Evolutionary conservation across 768 basidiomycete genomes (phyloP), one percentile per base, ranked within the genome.

Genomic region (Boletus edulis): DNA sequence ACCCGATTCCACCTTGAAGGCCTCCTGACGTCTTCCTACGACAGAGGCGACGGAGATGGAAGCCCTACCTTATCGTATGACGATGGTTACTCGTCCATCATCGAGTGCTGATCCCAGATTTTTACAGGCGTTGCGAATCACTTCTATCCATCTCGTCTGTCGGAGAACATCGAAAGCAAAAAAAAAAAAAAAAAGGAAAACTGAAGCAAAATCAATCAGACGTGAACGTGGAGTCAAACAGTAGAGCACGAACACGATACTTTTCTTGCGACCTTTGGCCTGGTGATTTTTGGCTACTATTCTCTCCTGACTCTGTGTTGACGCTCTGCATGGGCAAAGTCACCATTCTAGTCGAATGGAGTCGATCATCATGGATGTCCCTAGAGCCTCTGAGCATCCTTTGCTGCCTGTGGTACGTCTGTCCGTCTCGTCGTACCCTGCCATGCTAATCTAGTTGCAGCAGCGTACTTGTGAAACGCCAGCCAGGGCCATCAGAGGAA

Each of bases 381-480:
- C 27, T 56, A 38, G 53, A 55, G 35, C 41, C 17, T 37, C 12
- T 12, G 46, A 44, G 12, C 15, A 48, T 15, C 6, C 27, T 24
- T 17, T 14, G 15, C 13, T 45, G 49, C 50, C 48, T 50, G 43
- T 39, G 54, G 54, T 61, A 13, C 44, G 59, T 38, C 5, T 43
- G 18, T 31, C 47, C 46, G 1, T 20, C 14, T 11, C 24, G 5
- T 15, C 17, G 4, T 24, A 24, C 11, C 27, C 14, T 29, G 5
- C 13, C 12, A 13, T 54, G 27, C 59, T 61, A 29, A 61, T 24
- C 14, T n/a, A 17, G 11, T 31, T 39, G n/a, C n/a, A n/a, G 17
- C 38, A 61, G 51, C 18, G 40, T 49, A 40, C 35, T 5, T 38
- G 12, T 42, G 55, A 62, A 24, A 10, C 40, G 60, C 60, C 54